Percentiles rank a stretch among this genome's conserved stretches.
These are phyloP conservation scores for Penicillium taxi DNA, from an alignment of 495 filamentous ascomycete species.

Conservation along the genomic window DNA sequence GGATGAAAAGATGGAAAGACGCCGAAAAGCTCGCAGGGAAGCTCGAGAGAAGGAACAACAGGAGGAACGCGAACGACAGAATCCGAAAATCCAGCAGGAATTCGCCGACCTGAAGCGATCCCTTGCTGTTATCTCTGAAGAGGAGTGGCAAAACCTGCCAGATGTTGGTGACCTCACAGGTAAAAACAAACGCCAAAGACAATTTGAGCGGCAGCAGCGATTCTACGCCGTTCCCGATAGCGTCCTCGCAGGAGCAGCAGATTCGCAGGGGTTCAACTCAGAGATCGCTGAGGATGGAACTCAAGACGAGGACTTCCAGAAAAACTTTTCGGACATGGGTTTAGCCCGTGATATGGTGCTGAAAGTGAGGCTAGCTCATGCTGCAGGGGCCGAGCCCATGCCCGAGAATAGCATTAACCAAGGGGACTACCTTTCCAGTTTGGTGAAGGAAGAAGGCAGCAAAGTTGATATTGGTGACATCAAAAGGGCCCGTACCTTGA, in stretches of 20 bases:
- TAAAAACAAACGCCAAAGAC: constrained; percentile 76
- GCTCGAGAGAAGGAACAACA: constrained; percentile 82
- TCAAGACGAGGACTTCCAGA: constrained; percentile 39
- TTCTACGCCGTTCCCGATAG: constrained; percentile 98
- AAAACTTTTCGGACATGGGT: constrained; percentile 94
- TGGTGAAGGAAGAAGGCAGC: constrained; percentile 71
- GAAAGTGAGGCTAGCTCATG: constrained; percentile 82
- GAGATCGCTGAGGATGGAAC: constrained; percentile 73
- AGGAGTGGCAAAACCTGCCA: constrained; percentile 92
- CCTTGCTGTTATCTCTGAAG: constrained; percentile 79
- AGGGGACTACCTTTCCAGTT: constrained; percentile 87
- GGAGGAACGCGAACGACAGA: constrained; percentile 91
- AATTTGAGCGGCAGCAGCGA: constrained; percentile 70
- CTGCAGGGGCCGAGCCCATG: constrained; percentile 65
- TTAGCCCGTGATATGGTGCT: constrained; percentile 90
- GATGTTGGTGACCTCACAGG: constrained; percentile 96
- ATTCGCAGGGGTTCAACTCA: constrained; percentile 72
- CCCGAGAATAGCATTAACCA: constrained; percentile 64
- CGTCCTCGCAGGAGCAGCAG: constrained; percentile 79
- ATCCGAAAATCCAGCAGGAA: constrained; percentile 97
- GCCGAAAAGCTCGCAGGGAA: constrained; percentile 87
- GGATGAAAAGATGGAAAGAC: constrained; percentile 91
- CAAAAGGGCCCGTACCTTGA: constrained; percentile 83
- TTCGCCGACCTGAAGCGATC: constrained; percentile 94
- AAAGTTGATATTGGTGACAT: constrained; percentile 87